Evolutionary conservation across 2,329 filamentous ascomycete species (phyloP).

Genomic region (Canariomyces notabilis): DNA sequence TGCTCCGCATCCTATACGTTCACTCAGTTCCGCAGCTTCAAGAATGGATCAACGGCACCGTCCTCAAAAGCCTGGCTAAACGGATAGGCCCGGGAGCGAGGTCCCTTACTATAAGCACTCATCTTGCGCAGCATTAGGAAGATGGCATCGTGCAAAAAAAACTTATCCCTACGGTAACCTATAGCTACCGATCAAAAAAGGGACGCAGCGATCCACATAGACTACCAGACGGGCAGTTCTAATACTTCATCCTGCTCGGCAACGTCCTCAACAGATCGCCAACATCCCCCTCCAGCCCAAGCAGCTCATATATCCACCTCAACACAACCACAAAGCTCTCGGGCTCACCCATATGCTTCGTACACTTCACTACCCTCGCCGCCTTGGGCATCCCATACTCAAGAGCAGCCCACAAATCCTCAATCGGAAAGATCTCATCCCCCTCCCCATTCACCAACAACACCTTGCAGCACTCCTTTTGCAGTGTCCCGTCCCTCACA

Average conservation of each 20-base stretch:
- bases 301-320: constrained; percentile 30
- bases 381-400: constrained; percentile 50
- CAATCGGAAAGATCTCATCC: constrained; percentile 59
- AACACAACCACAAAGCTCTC: constrained; percentile 30
- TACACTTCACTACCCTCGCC: constrained; percentile 32
- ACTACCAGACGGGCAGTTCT: background rate
- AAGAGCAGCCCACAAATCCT: constrained; percentile 52
- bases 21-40: no score
- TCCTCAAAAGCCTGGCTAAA: no score
- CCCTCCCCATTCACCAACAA: constrained; percentile 53
- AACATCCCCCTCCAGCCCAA: constrained; percentile 28
- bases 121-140: no score
- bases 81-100: no score
- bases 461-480: constrained; percentile 43
- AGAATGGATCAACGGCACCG: no score
- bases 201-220: background rate
- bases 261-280: constrained; percentile 5
- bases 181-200: no score
- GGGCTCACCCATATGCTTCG: constrained; percentile 35
- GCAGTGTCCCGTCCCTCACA: constrained; percentile 49
- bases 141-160: no score
- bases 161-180: no score
- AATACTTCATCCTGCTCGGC: constrained; percentile 11
- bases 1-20: no score
- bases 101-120: no score